Evolutionary conservation across 2,329 filamentous ascomycete species (phyloP).

Genomic region (Teratosphaeria gauchensis): DNA sequence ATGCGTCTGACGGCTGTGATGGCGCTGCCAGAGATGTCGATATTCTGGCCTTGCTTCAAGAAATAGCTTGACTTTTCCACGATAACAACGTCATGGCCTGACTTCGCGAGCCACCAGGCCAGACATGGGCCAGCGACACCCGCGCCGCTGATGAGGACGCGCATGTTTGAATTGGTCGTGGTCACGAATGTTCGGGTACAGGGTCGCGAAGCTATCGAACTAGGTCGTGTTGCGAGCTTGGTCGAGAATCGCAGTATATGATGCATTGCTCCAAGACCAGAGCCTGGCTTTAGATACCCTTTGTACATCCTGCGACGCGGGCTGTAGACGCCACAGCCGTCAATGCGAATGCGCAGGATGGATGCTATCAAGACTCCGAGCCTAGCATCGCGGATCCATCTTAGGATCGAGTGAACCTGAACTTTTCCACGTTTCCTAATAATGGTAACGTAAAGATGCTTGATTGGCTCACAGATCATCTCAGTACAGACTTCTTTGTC

Average conservation of each 20-base stretch:
- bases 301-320: neutral
- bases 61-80: conserved; percentile 9
- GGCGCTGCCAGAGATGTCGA: conserved; percentile 21
- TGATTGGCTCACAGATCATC: too few relatives aligned
- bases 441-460: too few relatives aligned
- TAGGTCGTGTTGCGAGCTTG: too few relatives aligned
- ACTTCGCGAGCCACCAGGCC: conserved; percentile 10
- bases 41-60: conserved; percentile 15
- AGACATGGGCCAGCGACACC: conserved; percentile 17
- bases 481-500: neutral
- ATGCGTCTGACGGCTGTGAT: conserved; percentile 16
- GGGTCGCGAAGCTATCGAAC: too few relatives aligned
- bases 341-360: neutral
- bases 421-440: too few relatives aligned
- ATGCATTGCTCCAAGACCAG: too few relatives aligned
- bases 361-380: too few relatives aligned
- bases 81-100: conserved; percentile 12
- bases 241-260: too few relatives aligned
- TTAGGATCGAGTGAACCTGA: too few relatives aligned
- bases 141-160: conserved; percentile 14
- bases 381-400: too few relatives aligned
- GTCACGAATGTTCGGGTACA: too few relatives aligned
- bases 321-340: neutral
- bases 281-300: too few relatives aligned
- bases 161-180: neutral